Evolutionary conservation across 768 basidiomycete genomes (phyloP).

Genomic region (Lentinula edodes): DNA sequence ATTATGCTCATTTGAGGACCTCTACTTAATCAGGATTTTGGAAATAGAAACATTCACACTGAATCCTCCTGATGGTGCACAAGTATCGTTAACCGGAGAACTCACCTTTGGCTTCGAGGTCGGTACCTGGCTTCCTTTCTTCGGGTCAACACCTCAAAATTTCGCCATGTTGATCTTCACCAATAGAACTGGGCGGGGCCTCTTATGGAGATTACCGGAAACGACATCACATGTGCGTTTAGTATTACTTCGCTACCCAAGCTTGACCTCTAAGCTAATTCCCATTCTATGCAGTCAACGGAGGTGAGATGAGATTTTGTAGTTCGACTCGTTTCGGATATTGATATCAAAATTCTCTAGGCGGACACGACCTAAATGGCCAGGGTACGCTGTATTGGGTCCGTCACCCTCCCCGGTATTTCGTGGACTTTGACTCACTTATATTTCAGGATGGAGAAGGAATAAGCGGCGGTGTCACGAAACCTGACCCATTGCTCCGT

Average conservation of each 20-base stretch:
- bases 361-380: constrained; percentile 10
- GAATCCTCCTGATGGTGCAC: constrained; percentile 29
- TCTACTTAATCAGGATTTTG: neutral
- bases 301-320: neutral
- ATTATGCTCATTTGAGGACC: neutral
- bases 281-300: neutral
- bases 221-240: constrained; percentile 11
- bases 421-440: neutral
- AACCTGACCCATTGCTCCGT: constrained; percentile 12
- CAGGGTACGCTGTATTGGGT: constrained; percentile 12
- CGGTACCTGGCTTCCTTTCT: constrained; percentile 20
- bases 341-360: neutral
- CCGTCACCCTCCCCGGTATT: neutral
- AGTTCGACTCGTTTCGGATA: neutral
- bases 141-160: neutral
- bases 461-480: constrained; percentile 11
- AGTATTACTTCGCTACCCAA: too few relatives aligned
- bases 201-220: constrained; percentile 23
- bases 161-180: constrained; percentile 17
- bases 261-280: neutral
- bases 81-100: constrained; percentile 40
- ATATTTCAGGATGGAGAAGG: constrained; percentile 5
- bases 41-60: constrained; percentile 30
- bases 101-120: constrained; percentile 32
- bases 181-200: constrained; percentile 10